These are phyloP conservation scores for Aspergillus sp. DNA, from an alignment of 2,329 filamentous ascomycete genomes.

Conservation along the genomic window DNA sequence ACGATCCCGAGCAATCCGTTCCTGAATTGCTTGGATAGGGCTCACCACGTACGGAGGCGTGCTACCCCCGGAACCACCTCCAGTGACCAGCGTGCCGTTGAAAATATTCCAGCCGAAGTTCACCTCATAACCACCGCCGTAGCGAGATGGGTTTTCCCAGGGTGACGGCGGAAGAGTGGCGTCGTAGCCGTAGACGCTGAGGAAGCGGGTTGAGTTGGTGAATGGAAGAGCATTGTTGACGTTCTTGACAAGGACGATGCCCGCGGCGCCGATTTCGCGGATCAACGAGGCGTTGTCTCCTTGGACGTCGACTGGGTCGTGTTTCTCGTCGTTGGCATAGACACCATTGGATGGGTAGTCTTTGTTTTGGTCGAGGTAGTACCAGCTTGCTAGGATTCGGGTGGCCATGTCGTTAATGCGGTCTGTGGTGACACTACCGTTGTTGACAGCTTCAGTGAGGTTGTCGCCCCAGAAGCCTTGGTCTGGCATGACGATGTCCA, in stretches of 20 bases:
- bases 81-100: slow-evolving; percentile 44
- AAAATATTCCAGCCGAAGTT: neutral
- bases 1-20: neutral
- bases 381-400: slow-evolving; percentile 44
- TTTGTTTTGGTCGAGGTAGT: slow-evolving; percentile 37
- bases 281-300: slow-evolving; percentile 28
- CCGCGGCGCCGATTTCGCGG: slow-evolving; percentile 47
- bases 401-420: slow-evolving; percentile 43
- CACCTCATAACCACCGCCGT: neutral
- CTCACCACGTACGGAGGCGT: slow-evolving; percentile 40
- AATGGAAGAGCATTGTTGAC: slow-evolving; percentile 44
- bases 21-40: neutral
- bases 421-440: slow-evolving; percentile 34
- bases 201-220: slow-evolving; percentile 13
- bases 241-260: slow-evolving; percentile 52
- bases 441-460: slow-evolving; percentile 19
- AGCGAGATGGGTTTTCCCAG: neutral
- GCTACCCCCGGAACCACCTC: slow-evolving; percentile 46
- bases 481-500: slow-evolving; percentile 29
- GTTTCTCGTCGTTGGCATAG: neutral
- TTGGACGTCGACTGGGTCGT: slow-evolving; percentile 15
- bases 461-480: slow-evolving; percentile 17
- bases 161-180: slow-evolving; percentile 13
- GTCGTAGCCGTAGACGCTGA: slow-evolving; percentile 58
- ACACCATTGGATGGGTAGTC: neutral